These are phyloP conservation scores for Xylariomycetidae sp. DNA, from an alignment of 2,329 filamentous ascomycete genomes.

Conservation along the genomic window DNA sequence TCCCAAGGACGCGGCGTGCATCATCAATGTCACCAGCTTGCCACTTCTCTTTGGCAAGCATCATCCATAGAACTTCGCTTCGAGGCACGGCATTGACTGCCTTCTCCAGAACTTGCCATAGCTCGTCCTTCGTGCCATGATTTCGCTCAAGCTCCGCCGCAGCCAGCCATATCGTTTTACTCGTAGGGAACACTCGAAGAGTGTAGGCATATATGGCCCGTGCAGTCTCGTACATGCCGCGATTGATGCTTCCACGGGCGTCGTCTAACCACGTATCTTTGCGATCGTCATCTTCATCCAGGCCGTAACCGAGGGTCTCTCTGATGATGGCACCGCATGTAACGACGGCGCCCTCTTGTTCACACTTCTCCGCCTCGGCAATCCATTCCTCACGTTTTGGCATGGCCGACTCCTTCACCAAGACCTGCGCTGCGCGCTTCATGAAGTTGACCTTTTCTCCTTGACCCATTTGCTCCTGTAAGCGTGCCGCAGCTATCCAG, in stretches of 20 bases:
- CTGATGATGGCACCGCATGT: conserved; percentile 88
- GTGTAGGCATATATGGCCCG: conserved; percentile 91
- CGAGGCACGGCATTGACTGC: conserved; percentile 90
- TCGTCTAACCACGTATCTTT: conserved; percentile 97
- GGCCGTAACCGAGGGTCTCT: conserved; percentile 85
- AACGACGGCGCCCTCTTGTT: conserved; percentile 80
- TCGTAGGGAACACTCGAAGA: conserved; percentile 82
- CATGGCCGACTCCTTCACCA: conserved; percentile 93
- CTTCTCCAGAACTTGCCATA: conserved; percentile 85
- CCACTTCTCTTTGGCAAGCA: conserved; percentile 93
- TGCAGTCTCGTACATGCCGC: conserved; percentile 84
- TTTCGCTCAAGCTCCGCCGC: conserved; percentile 88
- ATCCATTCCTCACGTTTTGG: conserved; percentile 98
- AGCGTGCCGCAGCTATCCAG: conserved; percentile 88
- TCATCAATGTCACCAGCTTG: conserved; percentile 82
- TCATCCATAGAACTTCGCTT: conserved; percentile 90
- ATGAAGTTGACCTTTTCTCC: conserved; percentile 82
- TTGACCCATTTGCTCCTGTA: conserved; percentile 84
- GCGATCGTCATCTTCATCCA: conserved; percentile 94
- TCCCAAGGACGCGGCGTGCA: conserved; percentile 77
- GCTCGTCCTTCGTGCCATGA: conserved; percentile 76
- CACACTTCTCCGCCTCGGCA: conserved; percentile 86
- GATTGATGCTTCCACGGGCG: conserved; percentile 72
- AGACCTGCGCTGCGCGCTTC: conserved; percentile 84
- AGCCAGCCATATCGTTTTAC: conserved; percentile 82